Evolutionary conservation across 202 grass and related monocot genomes (phyloP).

Genomic region (Carex sylvatica): DNA sequence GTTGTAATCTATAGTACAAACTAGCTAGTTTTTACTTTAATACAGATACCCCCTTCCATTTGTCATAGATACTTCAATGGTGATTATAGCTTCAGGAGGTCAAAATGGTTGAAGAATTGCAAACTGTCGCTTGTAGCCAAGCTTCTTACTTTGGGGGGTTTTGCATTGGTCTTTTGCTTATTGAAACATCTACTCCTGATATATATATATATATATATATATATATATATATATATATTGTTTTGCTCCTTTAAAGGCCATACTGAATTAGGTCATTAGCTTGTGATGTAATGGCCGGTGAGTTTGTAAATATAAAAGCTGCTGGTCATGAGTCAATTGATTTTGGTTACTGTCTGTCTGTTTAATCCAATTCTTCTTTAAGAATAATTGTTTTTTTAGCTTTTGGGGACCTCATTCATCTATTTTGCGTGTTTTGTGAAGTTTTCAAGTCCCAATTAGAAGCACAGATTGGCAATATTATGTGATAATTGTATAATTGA

Average conservation of each 20-base stretch:
- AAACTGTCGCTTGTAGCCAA: not conserved
- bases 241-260: not conserved
- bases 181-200: not conserved
- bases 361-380: not conserved
- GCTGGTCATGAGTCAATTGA: not conserved
- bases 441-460: not conserved
- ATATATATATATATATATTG: not conserved
- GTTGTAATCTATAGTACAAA: not conserved
- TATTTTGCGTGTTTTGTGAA: not conserved
- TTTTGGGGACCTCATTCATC: not conserved
- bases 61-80: not conserved
- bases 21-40: not conserved
- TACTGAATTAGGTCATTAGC: conserved; percentile 1
- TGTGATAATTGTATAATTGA: not conserved
- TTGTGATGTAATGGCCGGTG: conserved; percentile 10
- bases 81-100: not conserved
- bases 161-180: conserved; percentile 13
- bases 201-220: no score
- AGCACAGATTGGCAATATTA: not conserved
- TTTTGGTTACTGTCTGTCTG: not conserved
- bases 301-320: not conserved
- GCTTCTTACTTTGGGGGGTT: not conserved
- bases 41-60: not conserved
- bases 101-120: conserved; percentile 7
- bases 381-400: not conserved